A percentile compares a stretch with the other conserved stretches of the same genome.
Conservation (phyloP, 495 filamentous ascomycete genomes). For the Penicillium angulare region DNA sequence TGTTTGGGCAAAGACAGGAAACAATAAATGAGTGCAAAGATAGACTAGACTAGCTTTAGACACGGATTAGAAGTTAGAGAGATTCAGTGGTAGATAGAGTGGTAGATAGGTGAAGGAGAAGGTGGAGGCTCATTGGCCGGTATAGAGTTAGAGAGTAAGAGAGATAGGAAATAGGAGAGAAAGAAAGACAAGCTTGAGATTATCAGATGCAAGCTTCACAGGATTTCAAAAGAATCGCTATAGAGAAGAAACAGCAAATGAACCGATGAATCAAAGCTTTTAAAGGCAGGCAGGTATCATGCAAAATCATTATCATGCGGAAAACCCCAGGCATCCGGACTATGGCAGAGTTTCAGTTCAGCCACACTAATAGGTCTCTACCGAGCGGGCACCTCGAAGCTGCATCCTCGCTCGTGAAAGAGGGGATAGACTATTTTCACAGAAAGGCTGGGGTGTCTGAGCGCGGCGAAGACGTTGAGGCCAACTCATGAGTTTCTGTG, state of each 20-base stretch:
- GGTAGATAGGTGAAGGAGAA: neutral
- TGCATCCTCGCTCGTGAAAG: slow-evolving; percentile 24
- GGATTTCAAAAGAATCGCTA: slow-evolving; percentile 14
- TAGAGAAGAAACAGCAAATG: slow-evolving; percentile 6
- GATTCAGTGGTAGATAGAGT: slow-evolving; percentile 1
- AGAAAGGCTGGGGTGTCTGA: slow-evolving; percentile 6
- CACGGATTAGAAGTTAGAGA: neutral
- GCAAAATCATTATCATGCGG: slow-evolving; percentile 24
- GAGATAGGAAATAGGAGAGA: neutral
- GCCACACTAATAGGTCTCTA: slow-evolving; percentile 21
- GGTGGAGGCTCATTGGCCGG: neutral
- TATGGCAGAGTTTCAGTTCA: neutral
- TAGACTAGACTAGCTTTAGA: neutral
- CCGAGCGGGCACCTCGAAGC: slow-evolving; percentile 23
- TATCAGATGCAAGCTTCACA: slow-evolving; percentile 4
- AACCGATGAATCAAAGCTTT: slow-evolving; percentile 13
- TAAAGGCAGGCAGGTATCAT: slow-evolving; percentile 15
- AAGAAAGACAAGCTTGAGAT: slow-evolving; percentile 1
- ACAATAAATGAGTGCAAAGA: neutral
- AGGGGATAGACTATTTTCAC: slow-evolving; percentile 21
- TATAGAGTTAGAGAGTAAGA: neutral
- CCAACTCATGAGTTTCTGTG: slow-evolving; percentile 38
- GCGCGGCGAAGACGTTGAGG: slow-evolving; percentile 20
- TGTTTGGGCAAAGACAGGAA: neutral
- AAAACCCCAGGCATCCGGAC: neutral